Conservation (phyloP, 495 filamentous ascomycete species). For the Trypethelium eluteriae region DNA sequence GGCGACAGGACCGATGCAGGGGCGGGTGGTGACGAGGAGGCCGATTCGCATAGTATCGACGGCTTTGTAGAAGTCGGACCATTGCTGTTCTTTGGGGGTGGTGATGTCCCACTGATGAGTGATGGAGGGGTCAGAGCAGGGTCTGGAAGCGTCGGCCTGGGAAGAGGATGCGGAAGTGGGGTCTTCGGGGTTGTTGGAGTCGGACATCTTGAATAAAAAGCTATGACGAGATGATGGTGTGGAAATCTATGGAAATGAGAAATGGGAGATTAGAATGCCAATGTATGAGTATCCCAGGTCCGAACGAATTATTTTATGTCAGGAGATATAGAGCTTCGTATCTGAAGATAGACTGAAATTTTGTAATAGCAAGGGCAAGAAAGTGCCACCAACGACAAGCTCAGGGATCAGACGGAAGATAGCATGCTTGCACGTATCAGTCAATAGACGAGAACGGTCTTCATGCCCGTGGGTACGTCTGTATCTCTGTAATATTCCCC, state of each 20-base stretch:
- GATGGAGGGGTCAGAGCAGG: conserved; percentile 33
- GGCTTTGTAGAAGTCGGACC: conserved; percentile 33
- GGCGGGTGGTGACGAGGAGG: conserved; percentile 32
- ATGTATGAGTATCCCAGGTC: too few species aligned
- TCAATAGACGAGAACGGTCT: background rate
- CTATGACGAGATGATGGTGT: too few species aligned
- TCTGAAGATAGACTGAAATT: background rate
- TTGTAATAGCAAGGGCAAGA: background rate
- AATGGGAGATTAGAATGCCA: too few species aligned
- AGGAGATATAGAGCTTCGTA: background rate
- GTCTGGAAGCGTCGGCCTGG: conserved; percentile 28
- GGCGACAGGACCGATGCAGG: conserved; percentile 33
- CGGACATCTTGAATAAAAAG: too few species aligned
- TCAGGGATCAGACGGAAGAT: background rate
- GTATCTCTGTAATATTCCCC: background rate
- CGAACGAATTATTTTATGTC: too few species aligned
- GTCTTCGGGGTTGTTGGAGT: too few species aligned
- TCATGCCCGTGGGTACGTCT: conserved; percentile 3
- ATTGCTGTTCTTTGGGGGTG: conserved; percentile 29
- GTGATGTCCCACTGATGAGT: conserved; percentile 33
- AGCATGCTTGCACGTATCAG: background rate
- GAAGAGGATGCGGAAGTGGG: conserved; percentile 12
- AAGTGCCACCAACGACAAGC: background rate
- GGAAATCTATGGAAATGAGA: too few species aligned
- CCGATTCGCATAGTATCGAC: conserved; percentile 32